Conservation (phyloP, 2,329 filamentous ascomycete species). For the Bipolaris gigantea region DNA sequence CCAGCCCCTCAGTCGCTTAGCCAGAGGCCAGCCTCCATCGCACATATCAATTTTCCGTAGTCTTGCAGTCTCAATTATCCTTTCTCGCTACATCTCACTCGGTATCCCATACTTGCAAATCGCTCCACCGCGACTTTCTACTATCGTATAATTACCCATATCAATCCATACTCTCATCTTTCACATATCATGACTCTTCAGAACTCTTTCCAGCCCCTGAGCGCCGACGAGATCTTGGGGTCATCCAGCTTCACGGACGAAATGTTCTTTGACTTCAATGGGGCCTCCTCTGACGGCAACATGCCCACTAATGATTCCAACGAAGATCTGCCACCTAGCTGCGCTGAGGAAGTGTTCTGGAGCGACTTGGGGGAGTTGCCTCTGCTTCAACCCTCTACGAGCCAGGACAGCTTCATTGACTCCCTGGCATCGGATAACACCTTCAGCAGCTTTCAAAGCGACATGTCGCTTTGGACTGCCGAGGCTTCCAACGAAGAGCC, state of each 20-base stretch:
- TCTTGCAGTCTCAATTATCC: background rate
- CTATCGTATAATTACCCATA: background rate
- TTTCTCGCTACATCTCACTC: background rate
- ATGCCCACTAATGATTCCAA: background rate
- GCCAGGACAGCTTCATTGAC: background rate
- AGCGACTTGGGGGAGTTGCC: background rate
- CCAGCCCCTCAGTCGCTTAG: conserved; percentile 4
- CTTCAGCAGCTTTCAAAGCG: background rate
- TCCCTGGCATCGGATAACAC: background rate
- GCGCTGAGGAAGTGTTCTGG: background rate
- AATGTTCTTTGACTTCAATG: background rate
- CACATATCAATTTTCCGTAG: conserved; percentile 1
- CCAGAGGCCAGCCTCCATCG: background rate
- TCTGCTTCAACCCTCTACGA: background rate
- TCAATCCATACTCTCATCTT: background rate
- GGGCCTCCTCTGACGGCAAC: background rate
- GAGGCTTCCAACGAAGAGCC: background rate
- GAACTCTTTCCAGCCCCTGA: background rate
- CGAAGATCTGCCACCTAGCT: background rate
- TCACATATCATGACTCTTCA: background rate
- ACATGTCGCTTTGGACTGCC: background rate
- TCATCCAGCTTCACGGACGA: background rate
- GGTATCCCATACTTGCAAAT: background rate
- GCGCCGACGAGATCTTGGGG: background rate
- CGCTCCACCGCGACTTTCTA: background rate